Base-by-base conservation (phyloP, 2,329 filamentous ascomycete genomes). In the Epicoccum sorghinum region DNA sequence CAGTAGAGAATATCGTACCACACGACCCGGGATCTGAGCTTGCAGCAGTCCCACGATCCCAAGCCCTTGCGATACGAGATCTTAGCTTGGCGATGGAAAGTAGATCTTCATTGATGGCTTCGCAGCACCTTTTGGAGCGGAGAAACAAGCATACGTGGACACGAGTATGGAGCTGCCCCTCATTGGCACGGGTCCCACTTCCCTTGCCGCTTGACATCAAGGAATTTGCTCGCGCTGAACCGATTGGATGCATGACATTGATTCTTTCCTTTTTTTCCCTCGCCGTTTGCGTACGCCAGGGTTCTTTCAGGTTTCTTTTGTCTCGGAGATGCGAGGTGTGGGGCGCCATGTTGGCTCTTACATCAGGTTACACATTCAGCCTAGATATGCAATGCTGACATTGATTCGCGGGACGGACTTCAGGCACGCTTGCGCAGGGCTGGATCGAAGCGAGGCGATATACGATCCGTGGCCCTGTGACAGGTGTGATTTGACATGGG, bases 281-380 rank as follows among this genome's bases (percentile, higher is more conserved):
- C 6, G 24, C 45, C 27, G 10, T 44, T 30, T 36, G 35, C 7
- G 25, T 33, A 39, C 23, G 39, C 18, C 39, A 24, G 23, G 14
- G 39, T 24, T 43, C 46, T 18, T 36, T 24, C 39, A 40, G 40
- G 41, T 18, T 41, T 45, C 9, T 2, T 13, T 24, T 10, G 25
- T 12, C 18, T 30, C 46, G 46, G 41, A 55, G 40, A 42, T 47
- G 42, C 32, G 27, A 46, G 46, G 46, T 55, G 52, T 43, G 52
- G 47, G 46, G 36, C 52, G 5, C 14, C 3, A 14, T 38, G 23
- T 12, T 47, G 2, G 23, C 18, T 18, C 18, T 18, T 18, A 18
- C 18, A 18, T 18, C 18, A 18, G 18, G 18, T 18, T 38, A 24
- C 23, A 25, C 12, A 40, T 40, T 40, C 41, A 36, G 29, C 10